A percentile compares a stretch with the other conserved stretches of the same genome.
These are phyloP conservation scores for Boletus smithii DNA, from an alignment of 1,284 basidiomycete genomes.

Conservation along the genomic window DNA sequence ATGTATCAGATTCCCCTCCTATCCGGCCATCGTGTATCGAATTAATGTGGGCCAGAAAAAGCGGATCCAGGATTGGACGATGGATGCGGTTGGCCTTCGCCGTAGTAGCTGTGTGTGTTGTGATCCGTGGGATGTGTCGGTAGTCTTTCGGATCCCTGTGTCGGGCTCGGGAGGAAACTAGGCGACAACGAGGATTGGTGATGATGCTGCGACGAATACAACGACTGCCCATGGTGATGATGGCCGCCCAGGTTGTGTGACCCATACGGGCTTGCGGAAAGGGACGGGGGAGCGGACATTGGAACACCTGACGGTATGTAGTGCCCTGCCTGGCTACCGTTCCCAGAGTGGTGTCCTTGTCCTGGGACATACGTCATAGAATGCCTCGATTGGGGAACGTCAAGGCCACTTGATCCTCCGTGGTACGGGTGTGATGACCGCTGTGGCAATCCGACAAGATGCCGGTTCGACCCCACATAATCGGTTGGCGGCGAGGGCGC, in stretches of 20 bases:
- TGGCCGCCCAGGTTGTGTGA: slow-evolving; percentile 34
- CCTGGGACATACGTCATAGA: slow-evolving; percentile 29
- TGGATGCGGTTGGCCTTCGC: slow-evolving; percentile 40
- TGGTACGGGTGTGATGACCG: slow-evolving; percentile 32
- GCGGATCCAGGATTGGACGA: slow-evolving; percentile 45
- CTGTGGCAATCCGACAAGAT: slow-evolving; percentile 31
- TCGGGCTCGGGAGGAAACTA: slow-evolving; percentile 29
- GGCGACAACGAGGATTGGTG: slow-evolving; percentile 31
- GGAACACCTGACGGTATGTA: slow-evolving; percentile 49
- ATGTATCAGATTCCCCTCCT: slow-evolving; percentile 20
- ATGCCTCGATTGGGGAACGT: slow-evolving; percentile 31
- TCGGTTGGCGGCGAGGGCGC: slow-evolving; percentile 23
- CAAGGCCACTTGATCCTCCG: slow-evolving; percentile 21
- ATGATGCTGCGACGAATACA: slow-evolving; percentile 32
- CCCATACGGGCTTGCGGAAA: slow-evolving; percentile 46
- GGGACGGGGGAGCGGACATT: slow-evolving; percentile 49
- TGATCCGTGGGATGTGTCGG: slow-evolving; percentile 34
- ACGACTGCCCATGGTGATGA: slow-evolving; percentile 30
- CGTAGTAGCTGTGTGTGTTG: slow-evolving; percentile 35
- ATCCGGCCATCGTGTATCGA: slow-evolving; percentile 11
- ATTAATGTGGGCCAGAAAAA: slow-evolving; percentile 47
- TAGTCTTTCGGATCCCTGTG: slow-evolving; percentile 31
- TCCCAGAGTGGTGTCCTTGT: slow-evolving; percentile 35
- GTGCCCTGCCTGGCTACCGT: slow-evolving; percentile 34
- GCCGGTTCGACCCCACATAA: slow-evolving; percentile 29